Conservation (phyloP, 768 basidiomycete genomes). For the Podaxis sp. region DNA sequence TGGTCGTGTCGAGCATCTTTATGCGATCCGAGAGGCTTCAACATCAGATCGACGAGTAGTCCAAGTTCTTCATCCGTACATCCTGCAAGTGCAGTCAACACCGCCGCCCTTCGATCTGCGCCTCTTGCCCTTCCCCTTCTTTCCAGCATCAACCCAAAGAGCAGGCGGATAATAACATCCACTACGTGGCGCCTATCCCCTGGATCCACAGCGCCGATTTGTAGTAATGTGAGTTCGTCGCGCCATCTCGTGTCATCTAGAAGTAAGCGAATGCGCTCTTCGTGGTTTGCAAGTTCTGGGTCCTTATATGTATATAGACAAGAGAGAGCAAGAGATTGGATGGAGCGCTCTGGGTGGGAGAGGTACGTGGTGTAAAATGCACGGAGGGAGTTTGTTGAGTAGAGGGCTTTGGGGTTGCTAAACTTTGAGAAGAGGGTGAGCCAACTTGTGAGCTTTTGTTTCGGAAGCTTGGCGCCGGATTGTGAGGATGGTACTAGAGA, state of each 20-base stretch:
- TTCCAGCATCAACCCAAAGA: slow-evolving; percentile 89
- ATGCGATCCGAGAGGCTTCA: slow-evolving; percentile 60
- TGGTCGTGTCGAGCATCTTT: slow-evolving; percentile 25
- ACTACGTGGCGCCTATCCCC: slow-evolving; percentile 66
- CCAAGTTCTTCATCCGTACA: slow-evolving; percentile 74
- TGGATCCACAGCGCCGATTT: slow-evolving; percentile 53
- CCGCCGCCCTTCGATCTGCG: slow-evolving; percentile 70
- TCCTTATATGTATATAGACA: slow-evolving; percentile 85
- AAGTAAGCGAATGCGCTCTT: slow-evolving; percentile 66
- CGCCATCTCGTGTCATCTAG: slow-evolving; percentile 87
- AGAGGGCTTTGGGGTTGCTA: slow-evolving; percentile 87
- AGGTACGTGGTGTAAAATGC: slow-evolving; percentile 71
- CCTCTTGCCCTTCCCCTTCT: slow-evolving; percentile 67
- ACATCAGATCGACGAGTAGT: slow-evolving; percentile 84
- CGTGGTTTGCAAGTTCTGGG: slow-evolving; percentile 50
- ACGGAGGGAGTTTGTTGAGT: slow-evolving; percentile 64
- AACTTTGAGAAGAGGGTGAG: slow-evolving; percentile 88
- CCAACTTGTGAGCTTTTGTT: slow-evolving; percentile 70
- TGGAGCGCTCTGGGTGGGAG: slow-evolving; percentile 77
- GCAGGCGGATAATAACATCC: slow-evolving; percentile 66
- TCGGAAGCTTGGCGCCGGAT: slow-evolving; percentile 43
- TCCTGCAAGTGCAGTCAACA: slow-evolving; percentile 67
- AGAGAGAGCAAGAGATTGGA: slow-evolving; percentile 74
- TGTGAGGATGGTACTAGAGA: slow-evolving; percentile 28
- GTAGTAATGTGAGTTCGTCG: slow-evolving; percentile 79